Evolutionary conservation across 331 rosid species (phyloP).

Genomic region (Pyrus hybrid): DNA sequence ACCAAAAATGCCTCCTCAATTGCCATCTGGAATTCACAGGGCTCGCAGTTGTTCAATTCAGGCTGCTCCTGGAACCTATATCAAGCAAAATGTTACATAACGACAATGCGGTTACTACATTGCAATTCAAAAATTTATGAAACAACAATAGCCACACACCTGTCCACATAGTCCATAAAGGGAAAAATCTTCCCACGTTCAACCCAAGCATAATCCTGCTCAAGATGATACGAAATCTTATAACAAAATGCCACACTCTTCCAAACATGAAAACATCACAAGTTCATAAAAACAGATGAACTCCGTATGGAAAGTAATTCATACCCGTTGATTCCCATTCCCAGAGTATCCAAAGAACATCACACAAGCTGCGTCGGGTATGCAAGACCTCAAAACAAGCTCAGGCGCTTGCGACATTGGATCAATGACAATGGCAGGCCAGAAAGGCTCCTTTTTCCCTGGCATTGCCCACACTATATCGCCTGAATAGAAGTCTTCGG

Average conservation of each 20-base stretch:
- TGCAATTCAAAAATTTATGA: background rate
- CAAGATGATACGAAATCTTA: conserved; percentile 24
- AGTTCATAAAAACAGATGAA: background rate
- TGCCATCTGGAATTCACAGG: conserved; percentile 75
- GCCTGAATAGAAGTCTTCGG: conserved; percentile 86
- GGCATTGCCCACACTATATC: conserved; percentile 99
- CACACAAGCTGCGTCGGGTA: conserved; percentile 90
- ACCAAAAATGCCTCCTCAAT: conserved; percentile 95
- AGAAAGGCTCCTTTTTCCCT: conserved; percentile 86
- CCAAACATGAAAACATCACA: conserved; percentile 6
- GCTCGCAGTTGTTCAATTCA: conserved; percentile 49
- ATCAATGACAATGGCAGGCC: conserved; percentile 99
- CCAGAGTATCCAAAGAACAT: conserved; percentile 95
- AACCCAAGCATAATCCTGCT: conserved; percentile 99
- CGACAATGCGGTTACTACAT: conserved; percentile 9
- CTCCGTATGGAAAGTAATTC: conserved; percentile 13
- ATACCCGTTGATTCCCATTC: conserved; percentile 75
- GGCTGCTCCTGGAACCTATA: conserved; percentile 86
- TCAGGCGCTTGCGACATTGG: conserved; percentile 94
- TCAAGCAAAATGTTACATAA: conserved; percentile 27
- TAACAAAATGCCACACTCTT: conserved; percentile 19
- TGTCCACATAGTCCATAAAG: conserved; percentile 70
- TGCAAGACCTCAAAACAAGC: conserved; percentile 79
- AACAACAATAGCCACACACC: conserved; percentile 37
- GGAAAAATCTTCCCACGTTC: conserved; percentile 87